Evolutionary conservation across 192 early-diverging fungal species (phyloP), one percentile per base, ranked within the genome.

Genomic region (Podila clonocystis): DNA sequence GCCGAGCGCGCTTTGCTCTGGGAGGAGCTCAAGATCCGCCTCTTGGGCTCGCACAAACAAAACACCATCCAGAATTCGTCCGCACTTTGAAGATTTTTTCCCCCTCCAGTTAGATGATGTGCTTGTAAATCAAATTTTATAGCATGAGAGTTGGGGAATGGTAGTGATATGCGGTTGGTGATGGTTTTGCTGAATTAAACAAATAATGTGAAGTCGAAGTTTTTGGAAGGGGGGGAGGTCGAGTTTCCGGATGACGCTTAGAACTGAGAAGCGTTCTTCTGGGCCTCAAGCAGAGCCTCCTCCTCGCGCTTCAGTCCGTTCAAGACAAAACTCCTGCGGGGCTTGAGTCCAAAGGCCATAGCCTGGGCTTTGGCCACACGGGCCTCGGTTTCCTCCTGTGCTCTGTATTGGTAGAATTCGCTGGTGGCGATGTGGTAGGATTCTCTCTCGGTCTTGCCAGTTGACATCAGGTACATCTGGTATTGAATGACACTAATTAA

Each of bases 361-460:
- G 84, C 84, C 74, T 93, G 88, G 68, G 90, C 86, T 63, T 86
- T 82, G 19, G 90, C 91, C 12, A 91, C 86, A 74, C 88, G 87
- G 62, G 87, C 87, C 72, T 92, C 89, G 31, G 86, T 73, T 70
- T 98, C 97, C 73, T 95, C 88, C 50, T 89, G 91, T 45, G 91
- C 93, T 52, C 97, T 91, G 63, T 91, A 79, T 62, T 79, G 75
- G 76, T 97, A 97, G 77, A 98, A 97, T 70, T 95, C 94, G 17
- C 74, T 63, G 17, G 94, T 91, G 26, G 94, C 93, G 59, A 87
- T 85, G 49, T 86, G 87, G 68, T 98, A 98, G 20, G 97, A 96
- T 50, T 91, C 89, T 70, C 91, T 87, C 82, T 93, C 88, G 28
- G 91, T 82, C 73, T 93, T 82, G 41, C 87, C 87, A 61, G 86